Evolutionary conservation across 2,329 filamentous ascomycete species (phyloP).

Genomic region (Thielaviopsis populi): DNA sequence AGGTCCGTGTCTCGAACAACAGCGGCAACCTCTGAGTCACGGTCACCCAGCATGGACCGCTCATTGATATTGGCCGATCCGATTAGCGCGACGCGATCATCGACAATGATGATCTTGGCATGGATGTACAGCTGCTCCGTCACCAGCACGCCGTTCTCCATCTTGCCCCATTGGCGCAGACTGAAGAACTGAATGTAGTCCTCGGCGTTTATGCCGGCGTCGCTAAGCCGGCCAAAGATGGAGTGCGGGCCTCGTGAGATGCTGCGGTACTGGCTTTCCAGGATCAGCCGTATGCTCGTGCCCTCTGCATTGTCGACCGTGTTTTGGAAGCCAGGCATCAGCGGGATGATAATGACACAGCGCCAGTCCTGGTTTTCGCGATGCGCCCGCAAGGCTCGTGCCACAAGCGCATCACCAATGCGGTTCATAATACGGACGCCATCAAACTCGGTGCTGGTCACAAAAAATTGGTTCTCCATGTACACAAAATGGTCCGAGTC

Average conservation of each 20-base stretch:
- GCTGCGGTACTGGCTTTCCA: constrained; percentile 92
- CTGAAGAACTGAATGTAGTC: constrained; percentile 95
- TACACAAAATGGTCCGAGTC: constrained; percentile 95
- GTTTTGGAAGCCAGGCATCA: constrained; percentile 98
- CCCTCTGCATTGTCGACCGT: constrained; percentile 89
- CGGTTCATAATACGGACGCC: constrained; percentile 79
- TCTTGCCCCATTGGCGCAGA: constrained; percentile 79
- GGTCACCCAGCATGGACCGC: constrained; percentile 78
- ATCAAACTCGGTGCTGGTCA: constrained; percentile 80
- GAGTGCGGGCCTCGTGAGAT: constrained; percentile 87
- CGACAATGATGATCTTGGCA: constrained; percentile 90
- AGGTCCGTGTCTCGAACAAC: constrained; percentile 87
- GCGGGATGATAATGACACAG: constrained; percentile 74
- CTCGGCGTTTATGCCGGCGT: constrained; percentile 73
- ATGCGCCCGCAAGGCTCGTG: constrained; percentile 74
- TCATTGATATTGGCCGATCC: constrained; percentile 99
- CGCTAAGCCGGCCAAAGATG: constrained; percentile 74
- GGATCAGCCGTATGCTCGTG: constrained; percentile 84
- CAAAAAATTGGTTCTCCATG: constrained; percentile 98
- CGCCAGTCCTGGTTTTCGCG: constrained; percentile 80
- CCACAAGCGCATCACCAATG: constrained; percentile 87
- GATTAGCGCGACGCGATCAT: constrained; percentile 84
- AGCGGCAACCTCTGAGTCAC: constrained; percentile 84
- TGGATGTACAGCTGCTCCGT: constrained; percentile 98
- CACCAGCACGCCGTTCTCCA: constrained; percentile 69